Evolutionary conservation across 1,139 yeast species (phyloP).

Genomic region (Yamadazyma trypodendri): DNA sequence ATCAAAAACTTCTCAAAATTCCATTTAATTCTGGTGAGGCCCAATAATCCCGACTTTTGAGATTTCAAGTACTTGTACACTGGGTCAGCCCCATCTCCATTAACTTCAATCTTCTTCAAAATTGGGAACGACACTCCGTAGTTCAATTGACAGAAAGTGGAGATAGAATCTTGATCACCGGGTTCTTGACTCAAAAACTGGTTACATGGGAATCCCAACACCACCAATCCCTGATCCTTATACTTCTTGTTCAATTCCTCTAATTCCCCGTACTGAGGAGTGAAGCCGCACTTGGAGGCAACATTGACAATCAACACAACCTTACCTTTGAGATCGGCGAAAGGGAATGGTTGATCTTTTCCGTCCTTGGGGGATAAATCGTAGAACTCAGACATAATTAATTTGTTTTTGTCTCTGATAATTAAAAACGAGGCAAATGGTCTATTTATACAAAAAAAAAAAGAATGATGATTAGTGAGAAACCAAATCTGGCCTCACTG

Average conservation of each 20-base stretch:
- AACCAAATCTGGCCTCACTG: too few species aligned
- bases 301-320: constrained; percentile 92
- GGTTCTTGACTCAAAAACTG: constrained; percentile 65
- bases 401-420: background rate
- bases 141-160: constrained; percentile 39
- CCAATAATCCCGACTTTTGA: constrained; percentile 43
- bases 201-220: constrained; percentile 83
- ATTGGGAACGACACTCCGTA: constrained; percentile 79
- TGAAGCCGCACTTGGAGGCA: constrained; percentile 86
- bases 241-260: constrained; percentile 81
- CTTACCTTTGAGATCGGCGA: constrained; percentile 75
- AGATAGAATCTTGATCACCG: constrained; percentile 40
- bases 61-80: constrained; percentile 75
- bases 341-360: constrained; percentile 62
- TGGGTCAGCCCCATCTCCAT: constrained; percentile 78
- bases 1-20: constrained; percentile 50
- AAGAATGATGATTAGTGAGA: too few species aligned
- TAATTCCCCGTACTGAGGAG: constrained; percentile 77
- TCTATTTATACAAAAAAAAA: too few species aligned
- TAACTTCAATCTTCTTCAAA: constrained; percentile 83
- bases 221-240: constrained; percentile 69
- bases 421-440: too few species aligned
- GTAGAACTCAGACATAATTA: constrained; percentile 38
- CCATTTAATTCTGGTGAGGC: constrained; percentile 49
- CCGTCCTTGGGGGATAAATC: constrained; percentile 40